These are phyloP conservation scores for Solanum aculeatissimum DNA, from an alignment of 305 asterid species.

Conservation along the genomic window DNA sequence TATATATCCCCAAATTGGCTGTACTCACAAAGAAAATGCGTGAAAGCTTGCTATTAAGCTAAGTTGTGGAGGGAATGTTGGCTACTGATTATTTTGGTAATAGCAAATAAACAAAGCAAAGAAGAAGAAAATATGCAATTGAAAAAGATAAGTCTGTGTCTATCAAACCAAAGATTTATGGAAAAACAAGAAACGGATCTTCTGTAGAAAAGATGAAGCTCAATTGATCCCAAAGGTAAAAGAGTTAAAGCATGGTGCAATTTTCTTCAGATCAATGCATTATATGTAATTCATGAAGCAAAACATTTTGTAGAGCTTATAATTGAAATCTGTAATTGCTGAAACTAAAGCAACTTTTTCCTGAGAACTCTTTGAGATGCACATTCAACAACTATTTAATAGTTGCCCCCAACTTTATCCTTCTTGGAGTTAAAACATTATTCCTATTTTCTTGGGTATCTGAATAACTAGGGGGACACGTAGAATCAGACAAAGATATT, in stretches of 20 bases:
- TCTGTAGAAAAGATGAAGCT: neutral
- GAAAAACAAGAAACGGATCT: neutral
- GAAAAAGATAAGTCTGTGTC: neutral
- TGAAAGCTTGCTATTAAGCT: neutral
- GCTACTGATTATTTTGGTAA: neutral
- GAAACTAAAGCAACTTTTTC: neutral
- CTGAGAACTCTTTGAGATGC: neutral
- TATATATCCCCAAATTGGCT: conserved; percentile 87
- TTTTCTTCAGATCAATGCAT: neutral
- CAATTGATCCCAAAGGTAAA: neutral
- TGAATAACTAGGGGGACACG: neutral
- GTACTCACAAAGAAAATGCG: conserved; percentile 9
- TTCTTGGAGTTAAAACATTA: neutral
- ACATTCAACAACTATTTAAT: neutral
- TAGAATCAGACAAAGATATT: neutral
- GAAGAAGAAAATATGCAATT: neutral
- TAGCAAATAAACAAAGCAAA: neutral
- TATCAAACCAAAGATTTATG: neutral
- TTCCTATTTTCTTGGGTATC: neutral
- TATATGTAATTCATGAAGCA: neutral
- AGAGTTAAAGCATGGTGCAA: neutral
- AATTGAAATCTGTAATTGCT: neutral
- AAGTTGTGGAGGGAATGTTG: neutral
- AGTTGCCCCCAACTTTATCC: neutral
- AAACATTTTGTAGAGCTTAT: neutral